Base-by-base conservation (phyloP, 2,329 filamentous ascomycete genomes). In the Colletotrichum liaoningense region DNA sequence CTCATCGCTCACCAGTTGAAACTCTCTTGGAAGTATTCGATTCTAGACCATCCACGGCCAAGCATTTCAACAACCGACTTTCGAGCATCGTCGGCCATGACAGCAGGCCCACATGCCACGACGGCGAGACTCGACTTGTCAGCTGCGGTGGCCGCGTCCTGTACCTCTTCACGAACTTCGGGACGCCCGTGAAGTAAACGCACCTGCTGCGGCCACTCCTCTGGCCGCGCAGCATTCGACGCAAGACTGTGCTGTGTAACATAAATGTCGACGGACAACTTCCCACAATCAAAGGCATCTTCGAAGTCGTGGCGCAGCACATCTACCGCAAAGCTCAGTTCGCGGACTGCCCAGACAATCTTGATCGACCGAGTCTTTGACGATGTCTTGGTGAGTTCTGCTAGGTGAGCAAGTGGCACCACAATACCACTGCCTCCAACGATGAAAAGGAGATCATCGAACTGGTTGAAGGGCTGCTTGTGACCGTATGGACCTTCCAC, bases 401-500 rank as follows among this genome's bases (percentile, higher is more conserved):
- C 73, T 2, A 86, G 74, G 67, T 87, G 84, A 1, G 85, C 83
- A 0, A 86, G 74, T 0, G 85, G 80, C 0, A 84, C 80, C 19
- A 85, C 85, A 16, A 87, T 82, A 0, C 86, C 86, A 59, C 84
- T 86, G 0, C 86, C 86, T 1, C 86, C 86, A 0, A 84, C 83
- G 5, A 87, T 76, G 69, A 87, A 86, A 0, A 86, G 69, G 1
- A 87, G 76, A 26, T 81, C 80, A 14, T 82, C 79, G 56, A 85
- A 87, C 1, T 75, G 74, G 54, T 83, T 76, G 3, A 87, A 79
- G 0, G 82, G 80, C 4, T 81, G 80, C 0, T 81, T 83, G 35
- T 83, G 81, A 0, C 86, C 86, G 58, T 87, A 87, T 0, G 86
- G 86, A 0, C 86, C 86, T 16, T 87, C 86, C 6, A 87, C 80